phyloP scores from a whole-genome alignment of 164 flowering plant genomes.

The Tetracentron sinense region DNA sequence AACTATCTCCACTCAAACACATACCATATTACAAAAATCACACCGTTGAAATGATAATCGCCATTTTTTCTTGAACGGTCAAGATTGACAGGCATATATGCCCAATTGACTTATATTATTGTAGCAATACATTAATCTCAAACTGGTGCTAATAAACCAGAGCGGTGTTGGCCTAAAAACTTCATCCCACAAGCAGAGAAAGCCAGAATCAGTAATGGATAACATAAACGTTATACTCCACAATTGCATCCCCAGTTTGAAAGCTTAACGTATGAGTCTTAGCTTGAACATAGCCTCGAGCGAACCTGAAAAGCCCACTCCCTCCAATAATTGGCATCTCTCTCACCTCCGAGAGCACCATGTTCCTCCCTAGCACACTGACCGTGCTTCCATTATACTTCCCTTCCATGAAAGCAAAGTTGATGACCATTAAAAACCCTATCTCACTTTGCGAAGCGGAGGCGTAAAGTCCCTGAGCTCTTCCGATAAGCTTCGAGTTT shows the following conservation, averaged over 20 bases:
- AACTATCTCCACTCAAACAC: no score
- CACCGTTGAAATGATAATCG: no score
- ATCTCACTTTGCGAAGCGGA: conserved; percentile 7
- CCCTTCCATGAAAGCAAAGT: conserved; percentile 20
- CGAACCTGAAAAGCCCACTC: conserved; percentile 31
- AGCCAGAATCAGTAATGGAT: conserved; percentile 19
- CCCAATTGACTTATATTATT: no score
- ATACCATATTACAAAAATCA: no score
- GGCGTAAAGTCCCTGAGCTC: conserved; percentile 31
- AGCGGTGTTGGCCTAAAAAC: no score
- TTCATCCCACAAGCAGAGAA: neutral
- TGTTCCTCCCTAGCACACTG: conserved; percentile 28
- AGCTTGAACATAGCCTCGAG: conserved; percentile 27
- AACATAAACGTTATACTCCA: conserved; percentile 20
- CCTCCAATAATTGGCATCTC: conserved; percentile 39
- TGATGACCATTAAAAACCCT: conserved; percentile 25
- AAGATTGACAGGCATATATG: no score
- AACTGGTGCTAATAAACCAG: no score
- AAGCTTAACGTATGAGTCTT: conserved; percentile 10
- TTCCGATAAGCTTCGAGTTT: conserved; percentile 25
- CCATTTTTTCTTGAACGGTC: no score
- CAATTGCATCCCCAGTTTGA: conserved; percentile 15
- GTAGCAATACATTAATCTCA: no score
- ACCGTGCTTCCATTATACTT: conserved; percentile 28
- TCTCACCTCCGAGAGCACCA: conserved; percentile 17